These are phyloP conservation scores for Trichocladium uniseriatum DNA, from an alignment of 495 filamentous ascomycete species.

Conservation along the genomic window DNA sequence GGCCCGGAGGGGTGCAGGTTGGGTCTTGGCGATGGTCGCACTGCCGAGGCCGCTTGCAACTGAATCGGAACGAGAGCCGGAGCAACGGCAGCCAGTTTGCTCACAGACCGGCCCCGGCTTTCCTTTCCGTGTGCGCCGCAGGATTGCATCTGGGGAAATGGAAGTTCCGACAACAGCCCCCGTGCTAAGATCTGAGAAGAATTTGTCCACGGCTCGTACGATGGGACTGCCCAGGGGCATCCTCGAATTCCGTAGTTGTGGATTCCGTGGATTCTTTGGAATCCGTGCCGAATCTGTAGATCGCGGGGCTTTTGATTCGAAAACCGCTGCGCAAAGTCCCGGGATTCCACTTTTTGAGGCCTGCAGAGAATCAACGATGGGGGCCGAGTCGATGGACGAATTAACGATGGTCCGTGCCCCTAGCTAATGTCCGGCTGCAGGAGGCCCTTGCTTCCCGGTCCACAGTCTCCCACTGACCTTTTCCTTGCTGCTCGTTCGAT, in stretches of 20 bases:
- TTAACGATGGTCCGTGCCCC: conserved; percentile 8
- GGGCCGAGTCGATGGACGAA: background rate
- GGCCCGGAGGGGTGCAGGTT: no score
- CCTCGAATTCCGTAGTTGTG: background rate
- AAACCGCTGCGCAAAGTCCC: background rate
- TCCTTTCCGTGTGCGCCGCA: background rate
- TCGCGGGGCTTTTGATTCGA: background rate
- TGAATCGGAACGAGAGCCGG: background rate
- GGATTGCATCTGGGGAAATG: background rate
- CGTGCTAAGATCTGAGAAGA: background rate
- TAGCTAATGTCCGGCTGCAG: conserved; percentile 10
- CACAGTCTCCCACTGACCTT: no score
- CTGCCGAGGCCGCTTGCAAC: conserved; percentile 9
- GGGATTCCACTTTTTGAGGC: background rate
- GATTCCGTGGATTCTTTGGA: no score
- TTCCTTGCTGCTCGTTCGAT: conserved; percentile 10
- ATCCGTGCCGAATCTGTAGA: no score
- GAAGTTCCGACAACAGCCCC: no score
- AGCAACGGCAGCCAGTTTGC: background rate
- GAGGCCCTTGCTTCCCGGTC: background rate
- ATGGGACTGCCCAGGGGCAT: background rate
- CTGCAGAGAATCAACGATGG: background rate
- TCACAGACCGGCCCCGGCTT: background rate
- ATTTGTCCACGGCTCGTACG: background rate
- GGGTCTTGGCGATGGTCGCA: background rate